phyloP scores from a whole-genome alignment of 106 monocot species.

The Alisma plantagoaquatica region DNA sequence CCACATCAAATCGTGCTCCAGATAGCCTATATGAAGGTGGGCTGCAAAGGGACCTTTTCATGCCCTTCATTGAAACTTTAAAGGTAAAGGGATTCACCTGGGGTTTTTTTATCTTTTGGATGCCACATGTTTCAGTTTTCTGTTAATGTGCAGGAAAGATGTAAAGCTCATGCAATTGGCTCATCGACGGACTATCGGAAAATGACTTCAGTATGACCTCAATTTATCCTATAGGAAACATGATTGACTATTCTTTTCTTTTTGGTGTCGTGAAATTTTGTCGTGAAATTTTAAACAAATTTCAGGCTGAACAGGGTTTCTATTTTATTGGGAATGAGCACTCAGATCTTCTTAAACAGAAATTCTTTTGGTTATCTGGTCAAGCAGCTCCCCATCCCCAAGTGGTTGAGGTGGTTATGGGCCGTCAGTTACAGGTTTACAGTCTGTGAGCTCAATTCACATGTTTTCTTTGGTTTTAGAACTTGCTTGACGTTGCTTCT shows the following conservation, averaged over 20 bases:
- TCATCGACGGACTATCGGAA: slow-evolving; percentile 83
- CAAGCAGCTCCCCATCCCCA: slow-evolving; percentile 40
- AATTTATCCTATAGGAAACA: neutral
- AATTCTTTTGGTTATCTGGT: slow-evolving; percentile 66
- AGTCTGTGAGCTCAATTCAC: no score
- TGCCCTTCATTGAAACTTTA: slow-evolving; percentile 86
- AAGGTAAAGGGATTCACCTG: slow-evolving; percentile 47
- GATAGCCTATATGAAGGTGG: slow-evolving; percentile 98
- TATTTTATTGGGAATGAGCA: slow-evolving; percentile 62
- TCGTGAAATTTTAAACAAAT: no score
- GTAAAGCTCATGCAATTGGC: slow-evolving; percentile 73
- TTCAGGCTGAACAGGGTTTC: slow-evolving; percentile 83
- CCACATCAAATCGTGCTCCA: slow-evolving; percentile 97
- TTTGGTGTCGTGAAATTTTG: no score
- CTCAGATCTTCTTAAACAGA: slow-evolving; percentile 49
- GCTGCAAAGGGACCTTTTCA: slow-evolving; percentile 91
- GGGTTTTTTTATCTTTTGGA: neutral
- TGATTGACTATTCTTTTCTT: no score
- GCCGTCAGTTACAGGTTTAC: slow-evolving; percentile 71
- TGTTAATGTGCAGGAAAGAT: slow-evolving; percentile 72
- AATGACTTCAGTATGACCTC: slow-evolving; percentile 48
- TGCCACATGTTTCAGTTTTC: neutral
- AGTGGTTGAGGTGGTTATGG: slow-evolving; percentile 93
- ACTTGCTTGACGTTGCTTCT: no score
- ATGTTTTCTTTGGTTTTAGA: no score